Base-by-base conservation (phyloP, 2,329 filamentous ascomycete genomes). In the Monosporascus sp. region DNA sequence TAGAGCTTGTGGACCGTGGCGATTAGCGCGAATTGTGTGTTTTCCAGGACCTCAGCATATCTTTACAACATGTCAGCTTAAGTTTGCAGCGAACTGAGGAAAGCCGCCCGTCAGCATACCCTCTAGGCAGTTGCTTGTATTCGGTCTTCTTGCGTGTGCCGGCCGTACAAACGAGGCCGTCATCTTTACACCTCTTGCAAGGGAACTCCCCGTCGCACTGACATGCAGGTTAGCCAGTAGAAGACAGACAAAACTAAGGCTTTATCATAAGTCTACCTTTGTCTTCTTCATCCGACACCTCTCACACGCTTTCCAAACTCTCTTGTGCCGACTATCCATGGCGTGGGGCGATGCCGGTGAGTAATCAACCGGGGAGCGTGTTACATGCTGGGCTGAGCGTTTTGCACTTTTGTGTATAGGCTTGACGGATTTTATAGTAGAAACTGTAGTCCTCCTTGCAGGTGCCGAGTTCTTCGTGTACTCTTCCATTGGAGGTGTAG, bases 271-370 rank as follows among this genome's bases (percentile, higher is more conserved):
- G 31, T 56, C 41, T 70, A 83, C 82, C 81, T 86, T 86, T 51
- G 83, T 86, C 74, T 86, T 86, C 76, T 86, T 86, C 81, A 85
- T 85, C 59, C 82, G 74, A 73, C 82, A 86, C 59, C 83, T 73
- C 69, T 86, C 82, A 58, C 83, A 86, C 19, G 83, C 83, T 66
- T 86, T 86, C 82, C 82, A 85, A 52, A 85, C 82, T 59, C 83
- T 74, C 72, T 85, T 86, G 64, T 85, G 81, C 57, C 82, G 75
- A 48, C 76, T 78, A 58, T 85, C 81, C 58, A 78, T 71, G 31
- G 56, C 54, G 55, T 69, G 65, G 58, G 72, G 64, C 24, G 70
- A 70, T 44, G 72, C 66, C 52, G 65, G 70, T 52, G 70, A 67
- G 51, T 74, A 66, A 19, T 74, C 73, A 22, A 70, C 68, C 22